Conservation (phyloP, 345 rosid genomes). For the Trapa bicornis region DNA sequence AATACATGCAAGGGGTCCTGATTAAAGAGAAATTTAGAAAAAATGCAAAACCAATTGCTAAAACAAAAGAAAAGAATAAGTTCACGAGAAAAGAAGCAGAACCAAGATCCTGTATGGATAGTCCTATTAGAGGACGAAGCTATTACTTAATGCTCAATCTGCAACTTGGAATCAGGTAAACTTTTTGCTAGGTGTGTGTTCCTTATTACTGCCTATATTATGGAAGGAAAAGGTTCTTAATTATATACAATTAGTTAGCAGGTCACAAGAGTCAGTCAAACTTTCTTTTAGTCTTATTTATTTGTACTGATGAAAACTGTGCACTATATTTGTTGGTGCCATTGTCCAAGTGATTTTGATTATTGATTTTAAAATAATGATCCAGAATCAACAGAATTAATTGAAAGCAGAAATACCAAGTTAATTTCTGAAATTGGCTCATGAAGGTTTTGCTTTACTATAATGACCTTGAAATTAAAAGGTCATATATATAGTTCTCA, state of each 20-base stretch:
- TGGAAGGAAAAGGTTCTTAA: neutral
- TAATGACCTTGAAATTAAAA: neutral
- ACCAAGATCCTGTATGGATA: slow-evolving; percentile 28
- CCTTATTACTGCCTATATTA: neutral
- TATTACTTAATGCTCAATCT: slow-evolving; percentile 70
- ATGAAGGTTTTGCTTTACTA: neutral
- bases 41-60: slow-evolving; percentile 22
- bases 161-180: slow-evolving; percentile 50
- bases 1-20: slow-evolving; percentile 85
- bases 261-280: neutral
- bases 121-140: slow-evolving; percentile 38
- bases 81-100: slow-evolving; percentile 31
- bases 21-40: slow-evolving; percentile 43
- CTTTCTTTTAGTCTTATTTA: neutral
- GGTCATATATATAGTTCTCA: neutral
- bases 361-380: neutral
- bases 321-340: neutral
- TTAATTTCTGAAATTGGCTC: neutral
- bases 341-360: neutral
- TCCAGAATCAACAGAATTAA: neutral
- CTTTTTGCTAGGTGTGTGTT: neutral
- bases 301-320: neutral
- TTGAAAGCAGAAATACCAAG: neutral
- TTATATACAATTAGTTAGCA: neutral
- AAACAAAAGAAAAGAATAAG: slow-evolving; percentile 32